Percentiles rank a stretch among this genome's conserved stretches.
phyloP scores from a whole-genome alignment of 305 asterid species.

The Solanum aculeatissimum region DNA sequence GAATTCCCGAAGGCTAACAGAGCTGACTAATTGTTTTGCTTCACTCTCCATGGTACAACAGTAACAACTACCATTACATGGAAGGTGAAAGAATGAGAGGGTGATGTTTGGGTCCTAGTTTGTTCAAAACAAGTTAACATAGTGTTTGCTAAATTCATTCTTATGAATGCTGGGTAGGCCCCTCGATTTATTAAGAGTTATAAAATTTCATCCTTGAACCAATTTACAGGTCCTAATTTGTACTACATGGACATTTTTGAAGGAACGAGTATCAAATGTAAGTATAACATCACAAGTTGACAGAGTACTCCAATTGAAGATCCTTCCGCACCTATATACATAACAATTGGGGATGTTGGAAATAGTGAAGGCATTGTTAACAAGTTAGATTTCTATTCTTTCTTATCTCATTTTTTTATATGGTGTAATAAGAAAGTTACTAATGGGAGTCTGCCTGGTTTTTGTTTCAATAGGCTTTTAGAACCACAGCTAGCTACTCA shows the following conservation, averaged over 20 bases:
- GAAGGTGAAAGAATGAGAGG: conserved; percentile 58
- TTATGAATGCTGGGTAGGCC: conserved; percentile 46
- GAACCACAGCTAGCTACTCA: conserved; percentile 25
- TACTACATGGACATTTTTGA: neutral
- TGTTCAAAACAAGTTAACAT: conserved; percentile 38
- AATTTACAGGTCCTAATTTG: neutral
- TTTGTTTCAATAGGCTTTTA: conserved; percentile 10
- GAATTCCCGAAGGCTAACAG: conserved; percentile 40
- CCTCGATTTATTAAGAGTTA: neutral
- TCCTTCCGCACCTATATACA: conserved; percentile 37
- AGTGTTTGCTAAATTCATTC: conserved; percentile 46
- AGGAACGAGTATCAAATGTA: conserved; percentile 43
- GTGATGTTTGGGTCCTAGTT: conserved; percentile 42
- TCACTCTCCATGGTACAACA: conserved; percentile 44
- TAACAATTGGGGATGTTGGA: conserved; percentile 50
- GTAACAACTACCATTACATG: conserved; percentile 40
- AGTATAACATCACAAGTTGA: conserved; percentile 38
- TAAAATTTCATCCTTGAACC: neutral
- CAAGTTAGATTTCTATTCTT: conserved; percentile 6
- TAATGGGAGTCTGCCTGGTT: neutral
- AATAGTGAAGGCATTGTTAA: conserved; percentile 23
- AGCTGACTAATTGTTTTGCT: conserved; percentile 30
- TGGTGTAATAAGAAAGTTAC: neutral
- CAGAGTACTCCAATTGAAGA: conserved; percentile 25
- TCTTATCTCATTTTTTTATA: neutral